phyloP scores from a whole-genome alignment of 83 land plant species.

The Larix sibirica region DNA sequence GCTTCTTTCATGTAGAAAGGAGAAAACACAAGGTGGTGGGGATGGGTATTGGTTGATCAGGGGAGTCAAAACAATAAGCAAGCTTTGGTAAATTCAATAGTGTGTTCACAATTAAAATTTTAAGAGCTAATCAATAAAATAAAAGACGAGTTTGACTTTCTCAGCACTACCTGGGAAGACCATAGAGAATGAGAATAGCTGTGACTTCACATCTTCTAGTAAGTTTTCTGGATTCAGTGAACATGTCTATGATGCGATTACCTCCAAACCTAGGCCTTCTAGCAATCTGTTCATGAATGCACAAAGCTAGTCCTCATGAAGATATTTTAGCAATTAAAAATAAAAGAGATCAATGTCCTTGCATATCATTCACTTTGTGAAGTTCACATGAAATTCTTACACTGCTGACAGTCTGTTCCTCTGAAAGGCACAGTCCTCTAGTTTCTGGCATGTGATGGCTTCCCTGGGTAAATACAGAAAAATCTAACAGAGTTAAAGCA shows the following conservation, averaged over 20 bases:
- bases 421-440: conserved; percentile 95
- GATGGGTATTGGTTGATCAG: background rate
- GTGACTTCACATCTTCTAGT: conserved; percentile 92
- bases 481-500: background rate
- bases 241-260: conserved; percentile 55
- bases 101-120: background rate
- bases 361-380: background rate
- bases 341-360: background rate
- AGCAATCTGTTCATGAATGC: conserved; percentile 45
- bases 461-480: conserved; percentile 61
- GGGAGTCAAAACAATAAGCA: background rate
- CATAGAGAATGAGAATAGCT: conserved; percentile 93
- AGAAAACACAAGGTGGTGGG: background rate
- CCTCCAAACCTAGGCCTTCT: conserved; percentile 67
- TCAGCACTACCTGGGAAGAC: conserved; percentile 79
- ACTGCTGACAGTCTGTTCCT: conserved; percentile 91
- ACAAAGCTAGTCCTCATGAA: background rate
- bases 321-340: background rate
- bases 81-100: conserved; percentile 2
- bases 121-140: background rate
- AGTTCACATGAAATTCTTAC: conserved; percentile 42
- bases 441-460: conserved; percentile 92
- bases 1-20: background rate
- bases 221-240: conserved; percentile 73
- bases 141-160: background rate